Percentiles rank a stretch among this genome's conserved stretches.
Conservation (phyloP, 352 stramenopile species). For the Phytophthora parvispora region DNA sequence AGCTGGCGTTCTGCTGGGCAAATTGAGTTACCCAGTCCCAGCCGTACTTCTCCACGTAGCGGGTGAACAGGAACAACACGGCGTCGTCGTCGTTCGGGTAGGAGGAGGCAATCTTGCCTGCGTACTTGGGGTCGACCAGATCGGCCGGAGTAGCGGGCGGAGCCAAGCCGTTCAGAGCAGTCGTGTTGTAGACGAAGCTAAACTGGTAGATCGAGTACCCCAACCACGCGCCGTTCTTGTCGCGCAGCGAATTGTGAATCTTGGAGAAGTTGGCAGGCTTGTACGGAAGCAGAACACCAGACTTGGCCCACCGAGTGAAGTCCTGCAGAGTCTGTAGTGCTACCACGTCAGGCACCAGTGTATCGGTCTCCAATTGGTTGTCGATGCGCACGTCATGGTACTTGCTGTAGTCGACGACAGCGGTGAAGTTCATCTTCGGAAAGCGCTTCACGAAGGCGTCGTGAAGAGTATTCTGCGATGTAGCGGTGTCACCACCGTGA, state of each 20-base stretch:
- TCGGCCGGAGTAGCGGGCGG: constrained; percentile 33
- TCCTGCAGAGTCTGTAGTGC: constrained; percentile 30
- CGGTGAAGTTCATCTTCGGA: constrained; percentile 63
- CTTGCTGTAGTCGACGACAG: constrained; percentile 62
- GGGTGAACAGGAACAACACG: constrained; percentile 55
- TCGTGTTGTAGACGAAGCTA: constrained; percentile 48
- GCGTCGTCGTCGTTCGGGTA: constrained; percentile 65
- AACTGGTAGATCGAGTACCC: constrained; percentile 50
- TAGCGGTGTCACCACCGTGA: constrained; percentile 38
- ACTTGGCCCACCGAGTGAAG: constrained; percentile 52
- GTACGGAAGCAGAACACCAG: constrained; percentile 57
- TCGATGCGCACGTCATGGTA: constrained; percentile 70
- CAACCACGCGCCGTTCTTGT: constrained; percentile 40
- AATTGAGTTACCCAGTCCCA: constrained; percentile 55
- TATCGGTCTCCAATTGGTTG: constrained; percentile 62
- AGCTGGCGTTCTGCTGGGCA: constrained; percentile 26
- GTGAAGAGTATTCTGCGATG: constrained; percentile 24
- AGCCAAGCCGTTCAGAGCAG: constrained; percentile 13
- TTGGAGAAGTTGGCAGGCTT: constrained; percentile 63
- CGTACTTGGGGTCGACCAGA: constrained; percentile 19
- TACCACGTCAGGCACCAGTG: constrained; percentile 50
- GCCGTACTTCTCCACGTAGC: constrained; percentile 59
- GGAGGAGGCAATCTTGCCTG: constrained; percentile 47
- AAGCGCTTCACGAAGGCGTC: constrained; percentile 31
- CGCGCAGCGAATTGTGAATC: constrained; percentile 56